Evolutionary conservation across 352 stramenopile species (phyloP).

Genomic region (Poterioochromonas sp.): DNA sequence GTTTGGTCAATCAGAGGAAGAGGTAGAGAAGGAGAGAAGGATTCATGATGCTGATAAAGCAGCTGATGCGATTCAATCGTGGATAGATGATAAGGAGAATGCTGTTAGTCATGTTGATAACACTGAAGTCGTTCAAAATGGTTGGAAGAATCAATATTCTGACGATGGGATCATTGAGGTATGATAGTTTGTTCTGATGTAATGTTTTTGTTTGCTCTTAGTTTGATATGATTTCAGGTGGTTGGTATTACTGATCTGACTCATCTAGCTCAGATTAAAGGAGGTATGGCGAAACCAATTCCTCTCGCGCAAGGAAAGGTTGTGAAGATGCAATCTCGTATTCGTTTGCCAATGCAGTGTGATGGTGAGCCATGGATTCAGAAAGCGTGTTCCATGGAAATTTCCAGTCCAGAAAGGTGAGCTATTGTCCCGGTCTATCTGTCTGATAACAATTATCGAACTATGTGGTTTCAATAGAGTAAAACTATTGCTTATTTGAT

Average conservation of each 20-base stretch:
- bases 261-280: background rate
- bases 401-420: background rate
- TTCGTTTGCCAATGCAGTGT: background rate
- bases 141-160: background rate
- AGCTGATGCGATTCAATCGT: background rate
- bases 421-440: too few species aligned
- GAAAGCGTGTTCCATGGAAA: background rate
- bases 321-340: background rate
- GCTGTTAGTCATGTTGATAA: background rate
- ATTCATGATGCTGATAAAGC: background rate
- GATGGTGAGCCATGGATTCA: slow-evolving; percentile 23
- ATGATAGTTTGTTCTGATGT: background rate
- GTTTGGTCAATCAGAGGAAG: background rate
- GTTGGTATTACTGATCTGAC: background rate
- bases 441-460: too few species aligned
- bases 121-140: too few species aligned
- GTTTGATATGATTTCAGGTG: background rate
- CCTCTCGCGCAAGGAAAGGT: background rate
- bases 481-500: too few species aligned
- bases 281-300: background rate
- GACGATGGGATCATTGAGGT: background rate
- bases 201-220: background rate
- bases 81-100: background rate
- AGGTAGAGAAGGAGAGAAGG: background rate
- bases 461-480: too few species aligned